Conservation (phyloP, 2,329 filamentous ascomycete species). For the Daldinia eschscholtzii region DNA sequence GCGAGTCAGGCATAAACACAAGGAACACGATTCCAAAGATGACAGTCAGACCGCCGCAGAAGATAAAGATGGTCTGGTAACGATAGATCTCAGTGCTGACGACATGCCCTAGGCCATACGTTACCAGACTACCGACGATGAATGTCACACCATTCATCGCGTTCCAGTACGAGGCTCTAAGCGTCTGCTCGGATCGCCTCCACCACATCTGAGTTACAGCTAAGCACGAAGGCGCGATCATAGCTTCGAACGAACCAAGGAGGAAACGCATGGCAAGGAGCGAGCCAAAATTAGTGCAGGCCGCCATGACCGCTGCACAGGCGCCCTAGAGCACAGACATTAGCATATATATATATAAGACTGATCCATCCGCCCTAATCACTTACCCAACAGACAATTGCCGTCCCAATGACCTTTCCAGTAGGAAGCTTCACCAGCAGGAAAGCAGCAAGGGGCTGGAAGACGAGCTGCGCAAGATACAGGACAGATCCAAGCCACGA, state of each 20-base stretch:
- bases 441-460: slow-evolving; percentile 67
- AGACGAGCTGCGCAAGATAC: slow-evolving; percentile 70
- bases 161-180: slow-evolving; percentile 65
- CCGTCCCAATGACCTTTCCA: slow-evolving; percentile 65
- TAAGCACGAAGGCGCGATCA: slow-evolving; percentile 64
- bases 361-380: not conserved
- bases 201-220: slow-evolving; percentile 69
- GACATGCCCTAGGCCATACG: slow-evolving; percentile 65
- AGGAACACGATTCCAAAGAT: slow-evolving; percentile 64
- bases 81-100: slow-evolving; percentile 57
- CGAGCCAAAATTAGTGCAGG: slow-evolving; percentile 61
- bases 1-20: slow-evolving; percentile 73
- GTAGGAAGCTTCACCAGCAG: slow-evolving; percentile 66
- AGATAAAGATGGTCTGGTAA: slow-evolving; percentile 67
- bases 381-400: slow-evolving; percentile 65
- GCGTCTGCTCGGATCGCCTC: slow-evolving; percentile 63
- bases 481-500: slow-evolving; percentile 73
- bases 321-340: slow-evolving; percentile 53
- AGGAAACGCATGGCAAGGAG: slow-evolving; percentile 61
- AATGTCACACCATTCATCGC: slow-evolving; percentile 68
- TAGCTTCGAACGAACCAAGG: slow-evolving; percentile 62
- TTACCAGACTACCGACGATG: slow-evolving; percentile 67
- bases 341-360: not conserved
- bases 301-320: slow-evolving; percentile 63
- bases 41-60: slow-evolving; percentile 65